Conservation (phyloP, 164 flowering plant species). For the Liriodendron chinense region DNA sequence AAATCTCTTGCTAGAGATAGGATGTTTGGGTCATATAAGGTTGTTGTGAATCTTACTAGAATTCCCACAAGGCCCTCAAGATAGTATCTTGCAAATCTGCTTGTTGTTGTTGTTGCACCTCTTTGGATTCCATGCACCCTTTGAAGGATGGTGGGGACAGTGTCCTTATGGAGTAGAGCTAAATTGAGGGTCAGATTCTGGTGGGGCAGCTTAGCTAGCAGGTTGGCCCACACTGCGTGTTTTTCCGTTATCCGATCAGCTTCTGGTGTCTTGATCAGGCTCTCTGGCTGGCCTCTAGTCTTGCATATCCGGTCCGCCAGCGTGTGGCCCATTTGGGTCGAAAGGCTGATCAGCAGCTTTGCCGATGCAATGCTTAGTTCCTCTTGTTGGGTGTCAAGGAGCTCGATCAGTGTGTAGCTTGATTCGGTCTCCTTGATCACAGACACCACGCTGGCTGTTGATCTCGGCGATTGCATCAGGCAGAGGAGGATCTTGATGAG, state of each 20-base stretch:
- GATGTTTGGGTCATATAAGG: conserved; percentile 56
- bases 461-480: conserved; percentile 42
- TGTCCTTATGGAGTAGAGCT: conserved; percentile 43
- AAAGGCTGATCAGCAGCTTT: conserved; percentile 49
- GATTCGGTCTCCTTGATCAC: conserved; percentile 60
- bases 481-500: conserved; percentile 55
- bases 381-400: conserved; percentile 54
- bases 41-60: conserved; percentile 70
- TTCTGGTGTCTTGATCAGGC: conserved; percentile 38
- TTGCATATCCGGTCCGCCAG: conserved; percentile 62
- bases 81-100: conserved; percentile 49
- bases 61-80: conserved; percentile 74
- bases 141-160: conserved; percentile 41
- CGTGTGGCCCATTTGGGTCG: conserved; percentile 61
- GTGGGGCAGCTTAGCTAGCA: conserved; percentile 68
- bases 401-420: conserved; percentile 49
- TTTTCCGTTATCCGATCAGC: conserved; percentile 43
- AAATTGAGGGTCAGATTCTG: conserved; percentile 62
- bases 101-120: conserved; percentile 39
- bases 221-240: conserved; percentile 52
- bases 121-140: conserved; percentile 40
- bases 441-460: conserved; percentile 41
- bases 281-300: conserved; percentile 62
- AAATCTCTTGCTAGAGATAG: conserved; percentile 40
- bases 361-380: conserved; percentile 54